Base-by-base conservation (phyloP, 768 basidiomycete species). In the Cyclocybe aegerita region DNA sequence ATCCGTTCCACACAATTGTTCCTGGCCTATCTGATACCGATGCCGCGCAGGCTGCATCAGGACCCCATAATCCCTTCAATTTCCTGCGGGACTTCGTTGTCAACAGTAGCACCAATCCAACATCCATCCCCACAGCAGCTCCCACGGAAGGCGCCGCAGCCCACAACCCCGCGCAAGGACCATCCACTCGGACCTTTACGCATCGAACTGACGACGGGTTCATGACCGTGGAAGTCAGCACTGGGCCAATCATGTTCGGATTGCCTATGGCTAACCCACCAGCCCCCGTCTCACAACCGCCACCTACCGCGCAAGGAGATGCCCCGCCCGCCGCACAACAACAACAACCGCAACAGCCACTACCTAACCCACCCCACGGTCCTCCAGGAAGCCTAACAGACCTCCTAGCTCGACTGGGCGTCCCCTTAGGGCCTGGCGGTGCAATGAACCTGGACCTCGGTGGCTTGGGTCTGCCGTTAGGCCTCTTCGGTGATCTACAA, bases 401-500 rank as follows among this genome's bases (percentile, higher is more conserved):
- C 12, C 23, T 56, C 32, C 38, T 50, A 32, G 35, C 29, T 10
- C 36, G 42, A 8, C 29, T 55, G 29, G n/a, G 30, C n/a, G 35
- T 29, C 35, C 11, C 11, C 42, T 33, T 12, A 14, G 31, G 29
- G 35, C 34, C 50, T 39, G 43, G 48, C 32, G 49, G 53, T 30
- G 48, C 38, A 6, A 39, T 52, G 23, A 46, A 53, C 43, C 30
- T 53, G n/a, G 50, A 54, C 15, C 30, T 57, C 15, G 56, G 48
- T 7, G 53, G 48, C 15, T 35, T 52, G 29, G 56, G 54, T 50
- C 39, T 61, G 43, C 35, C 59, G 30, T 32, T 59, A 40, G 56
- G 61, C 56, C 1, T 40, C 56, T 38, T 72, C 14, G 64, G 72
- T 55, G 68, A 39, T 8, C 36, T 31, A 15, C 49, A 53, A 39